Conservation (phyloP, 2,329 filamentous ascomycete species). For the Sporothrix globosa region DNA sequence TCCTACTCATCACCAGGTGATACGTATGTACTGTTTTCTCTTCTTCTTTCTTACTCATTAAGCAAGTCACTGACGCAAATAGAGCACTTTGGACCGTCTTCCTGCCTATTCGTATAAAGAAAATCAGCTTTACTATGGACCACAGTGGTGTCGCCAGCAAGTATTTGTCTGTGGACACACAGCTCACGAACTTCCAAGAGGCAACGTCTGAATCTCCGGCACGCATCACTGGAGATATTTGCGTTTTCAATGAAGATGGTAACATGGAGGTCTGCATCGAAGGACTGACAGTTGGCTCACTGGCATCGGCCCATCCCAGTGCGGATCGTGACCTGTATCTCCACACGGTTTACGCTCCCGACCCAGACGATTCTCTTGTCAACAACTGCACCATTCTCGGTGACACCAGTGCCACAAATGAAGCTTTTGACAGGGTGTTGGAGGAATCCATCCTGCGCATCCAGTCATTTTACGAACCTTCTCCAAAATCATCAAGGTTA, state of each 20-base stretch:
- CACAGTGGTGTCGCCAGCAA: conserved; percentile 26
- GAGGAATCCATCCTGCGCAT: conserved; percentile 24
- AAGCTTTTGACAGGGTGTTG: conserved; percentile 17
- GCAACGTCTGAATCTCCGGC: conserved; percentile 38
- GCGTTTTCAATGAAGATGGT: conserved; percentile 42
- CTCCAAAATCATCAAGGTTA: not conserved
- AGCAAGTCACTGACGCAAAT: not conserved
- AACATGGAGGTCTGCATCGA: conserved; percentile 44
- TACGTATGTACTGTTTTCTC: conserved; percentile 38
- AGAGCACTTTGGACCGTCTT: conserved; percentile 50
- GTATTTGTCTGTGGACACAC: conserved; percentile 41
- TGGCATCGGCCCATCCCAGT: conserved; percentile 41
- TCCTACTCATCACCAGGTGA: conserved; percentile 49
- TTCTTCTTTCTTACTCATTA: not conserved
- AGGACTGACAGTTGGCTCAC: conserved; percentile 43
- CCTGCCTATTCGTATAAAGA: conserved; percentile 45
- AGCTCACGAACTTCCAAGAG: conserved; percentile 41
- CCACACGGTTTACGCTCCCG: conserved; percentile 45
- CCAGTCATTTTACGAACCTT: not conserved
- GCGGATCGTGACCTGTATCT: conserved; percentile 46
- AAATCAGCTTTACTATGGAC: conserved; percentile 46
- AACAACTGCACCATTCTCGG: conserved; percentile 1
- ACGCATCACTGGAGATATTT: conserved; percentile 46
- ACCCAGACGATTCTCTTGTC: conserved; percentile 48
- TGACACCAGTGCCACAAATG: not conserved